Base-by-base conservation (phyloP, 2,329 filamentous ascomycete genomes). In the Akanthomyces dipterigenus region DNA sequence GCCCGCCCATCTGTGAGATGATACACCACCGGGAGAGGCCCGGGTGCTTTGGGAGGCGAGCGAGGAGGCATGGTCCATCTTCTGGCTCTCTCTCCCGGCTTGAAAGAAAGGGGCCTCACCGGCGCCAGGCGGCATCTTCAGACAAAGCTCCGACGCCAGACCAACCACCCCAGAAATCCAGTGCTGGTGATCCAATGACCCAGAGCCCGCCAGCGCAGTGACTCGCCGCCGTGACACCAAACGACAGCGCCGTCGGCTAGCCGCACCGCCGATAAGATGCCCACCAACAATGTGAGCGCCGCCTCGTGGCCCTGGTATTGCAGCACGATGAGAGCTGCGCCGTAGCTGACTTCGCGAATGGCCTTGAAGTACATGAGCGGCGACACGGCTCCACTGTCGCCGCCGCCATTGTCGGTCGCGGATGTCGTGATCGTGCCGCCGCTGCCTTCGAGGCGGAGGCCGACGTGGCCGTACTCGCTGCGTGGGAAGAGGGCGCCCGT, bases 291-390 rank as follows among this genome's bases (percentile, higher is more conserved):
- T 2, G 69, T 74, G 12, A 75, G 61, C 2, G 68, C 72, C 2
- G 40, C 53, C 22, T 68, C 65, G 36, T 71, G 69, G 26, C 65
- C 69, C 48, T 72, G 71, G 18, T 62, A 62, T 55, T 74, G 70
- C 18, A 75, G 59, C 16, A 62, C 65, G 26, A 72, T 54, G 53
- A 74, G 50, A 0, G 67, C 59, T 1, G 70, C n/a, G 18, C 73
- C 72, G 54, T 70, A 74, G 2, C 65, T 68, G 3, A 74, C 48
- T 61, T 75, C 73, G 3, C 73, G 70, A 9, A 72, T 65, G 7
- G 71, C 72, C 57, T 75, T 74, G 62, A 74, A 68, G 54, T 72
- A 72, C 63, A 75, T 70, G 20, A 74, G 70, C 1, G 73, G 69
- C 24, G 72, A 75, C 8, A 63, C 36, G 9, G 38, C 31, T 9